A percentile compares a stretch with the other conserved stretches of the same genome.
Conservation (phyloP, 2,329 filamentous ascomycete species). For the Daldinia sp. region DNA sequence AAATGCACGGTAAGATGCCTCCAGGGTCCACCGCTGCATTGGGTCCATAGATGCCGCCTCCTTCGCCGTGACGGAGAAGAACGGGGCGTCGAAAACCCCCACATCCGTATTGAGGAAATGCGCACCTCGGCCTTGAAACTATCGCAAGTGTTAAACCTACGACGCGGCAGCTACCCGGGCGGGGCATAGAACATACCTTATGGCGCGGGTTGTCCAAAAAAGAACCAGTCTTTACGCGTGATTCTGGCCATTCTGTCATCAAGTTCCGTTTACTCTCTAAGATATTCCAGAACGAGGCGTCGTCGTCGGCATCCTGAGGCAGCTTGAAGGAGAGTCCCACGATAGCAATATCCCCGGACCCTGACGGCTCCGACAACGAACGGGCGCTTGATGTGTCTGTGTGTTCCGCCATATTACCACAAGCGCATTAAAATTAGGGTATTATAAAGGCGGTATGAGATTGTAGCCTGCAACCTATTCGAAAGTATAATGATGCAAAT, state of each 20-base stretch:
- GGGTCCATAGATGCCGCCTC: conserved; percentile 14
- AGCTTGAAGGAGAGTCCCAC: conserved; percentile 44
- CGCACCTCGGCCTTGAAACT: conserved; percentile 6
- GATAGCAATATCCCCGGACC: conserved; percentile 14
- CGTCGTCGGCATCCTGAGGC: conserved; percentile 46
- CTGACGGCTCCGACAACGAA: neutral
- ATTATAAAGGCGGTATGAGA: conserved; percentile 2
- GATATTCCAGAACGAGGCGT: conserved; percentile 46
- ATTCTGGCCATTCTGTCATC: conserved; percentile 46
- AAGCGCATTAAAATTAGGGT: neutral
- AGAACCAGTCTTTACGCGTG: conserved; percentile 38
- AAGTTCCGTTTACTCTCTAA: conserved; percentile 44
- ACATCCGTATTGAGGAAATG: conserved; percentile 10
- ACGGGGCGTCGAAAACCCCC: conserved; percentile 11
- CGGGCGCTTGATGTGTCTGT: neutral
- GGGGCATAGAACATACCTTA: neutral
- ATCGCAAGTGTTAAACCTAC: neutral
- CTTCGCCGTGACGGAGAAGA: conserved; percentile 13
- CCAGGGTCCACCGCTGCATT: conserved; percentile 9
- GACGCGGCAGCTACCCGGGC: neutral
- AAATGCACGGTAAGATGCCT: conserved; percentile 5
- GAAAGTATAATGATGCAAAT: neutral
- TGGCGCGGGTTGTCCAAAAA: conserved; percentile 6
- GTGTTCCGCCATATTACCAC: neutral
- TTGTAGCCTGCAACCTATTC: neutral